Conservation (phyloP, 495 filamentous ascomycete genomes). For the Bacidia rubella region DNA sequence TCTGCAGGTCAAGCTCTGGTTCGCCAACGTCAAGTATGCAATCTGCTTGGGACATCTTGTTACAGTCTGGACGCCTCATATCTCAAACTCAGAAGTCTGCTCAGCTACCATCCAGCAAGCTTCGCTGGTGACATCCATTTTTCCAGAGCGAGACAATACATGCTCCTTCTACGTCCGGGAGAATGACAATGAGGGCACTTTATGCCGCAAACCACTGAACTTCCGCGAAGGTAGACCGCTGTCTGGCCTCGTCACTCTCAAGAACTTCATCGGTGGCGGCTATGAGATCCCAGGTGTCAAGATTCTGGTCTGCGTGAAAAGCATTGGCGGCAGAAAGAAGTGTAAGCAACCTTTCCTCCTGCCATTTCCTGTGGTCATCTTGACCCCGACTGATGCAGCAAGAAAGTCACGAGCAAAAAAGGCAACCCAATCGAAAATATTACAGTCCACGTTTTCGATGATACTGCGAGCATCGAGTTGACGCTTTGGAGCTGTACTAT, state of each 20-base stretch:
- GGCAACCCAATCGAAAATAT: conserved; percentile 29
- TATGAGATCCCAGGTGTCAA: conserved; percentile 25
- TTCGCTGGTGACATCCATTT: conserved; percentile 29
- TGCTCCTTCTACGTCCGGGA: conserved; percentile 29
- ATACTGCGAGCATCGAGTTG: conserved; percentile 39
- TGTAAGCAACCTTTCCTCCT: conserved; percentile 8
- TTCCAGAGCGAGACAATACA: conserved; percentile 33
- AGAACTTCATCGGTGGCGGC: conserved; percentile 31
- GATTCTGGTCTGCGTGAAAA: conserved; percentile 35
- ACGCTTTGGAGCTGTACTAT: conserved; percentile 40
- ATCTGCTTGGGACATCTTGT: conserved; percentile 19
- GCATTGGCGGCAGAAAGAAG: conserved; percentile 30
- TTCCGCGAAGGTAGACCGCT: conserved; percentile 23
- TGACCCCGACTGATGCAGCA: conserved; percentile 3
- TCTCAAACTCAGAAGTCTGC: conserved; percentile 16
- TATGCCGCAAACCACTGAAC: conserved; percentile 28
- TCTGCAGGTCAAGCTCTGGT: conserved; percentile 21
- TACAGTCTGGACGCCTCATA: conserved; percentile 17
- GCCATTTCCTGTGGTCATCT: background rate
- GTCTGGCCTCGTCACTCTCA: conserved; percentile 30
- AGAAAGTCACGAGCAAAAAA: conserved; percentile 38
- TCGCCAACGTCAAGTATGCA: conserved; percentile 17
- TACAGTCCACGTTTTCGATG: conserved; percentile 45
- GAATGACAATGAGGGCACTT: conserved; percentile 24
- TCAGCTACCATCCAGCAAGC: conserved; percentile 9